These are phyloP conservation scores for Fusarium mangiferae DNA, from an alignment of 2,329 filamentous ascomycete genomes.

Conservation along the genomic window DNA sequence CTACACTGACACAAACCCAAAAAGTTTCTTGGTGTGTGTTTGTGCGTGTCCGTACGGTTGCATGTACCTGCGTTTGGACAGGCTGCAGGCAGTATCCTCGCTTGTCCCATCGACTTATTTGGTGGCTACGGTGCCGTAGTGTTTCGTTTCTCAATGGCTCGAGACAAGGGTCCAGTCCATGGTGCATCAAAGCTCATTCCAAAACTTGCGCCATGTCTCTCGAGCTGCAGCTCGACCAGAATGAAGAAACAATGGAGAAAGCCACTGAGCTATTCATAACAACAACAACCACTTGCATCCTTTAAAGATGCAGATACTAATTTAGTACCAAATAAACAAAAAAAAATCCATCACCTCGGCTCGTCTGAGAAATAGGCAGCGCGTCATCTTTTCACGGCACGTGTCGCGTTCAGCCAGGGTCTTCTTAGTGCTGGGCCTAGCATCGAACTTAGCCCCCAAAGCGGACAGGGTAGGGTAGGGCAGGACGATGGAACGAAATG, in stretches of 20 bases:
- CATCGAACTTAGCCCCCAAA: constrained; percentile 6
- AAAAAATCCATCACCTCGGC: not conserved
- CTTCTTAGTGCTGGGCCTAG: constrained; percentile 10
- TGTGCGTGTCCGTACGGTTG: not conserved
- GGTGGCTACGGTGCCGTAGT: constrained; percentile 25
- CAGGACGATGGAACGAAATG: constrained; percentile 19
- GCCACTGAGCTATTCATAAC: constrained; percentile 1
- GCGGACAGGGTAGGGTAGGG: constrained; percentile 7
- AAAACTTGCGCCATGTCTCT: constrained; percentile 16
- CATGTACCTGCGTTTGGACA: constrained; percentile 27
- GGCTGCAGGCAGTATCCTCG: constrained; percentile 22
- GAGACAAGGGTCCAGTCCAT: constrained; percentile 22
- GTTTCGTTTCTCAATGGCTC: constrained; percentile 36
- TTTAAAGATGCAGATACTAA: constrained; percentile 6
- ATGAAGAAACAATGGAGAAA: constrained; percentile 6
- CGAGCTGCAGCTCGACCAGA: constrained; percentile 7
- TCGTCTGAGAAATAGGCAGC: constrained; percentile 23
- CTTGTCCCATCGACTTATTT: constrained; percentile 27
- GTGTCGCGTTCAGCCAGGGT: constrained; percentile 31
- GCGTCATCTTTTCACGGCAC: constrained; percentile 35
- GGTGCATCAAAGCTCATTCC: constrained; percentile 27
- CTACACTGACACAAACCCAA: constrained; percentile 4
- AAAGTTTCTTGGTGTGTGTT: not conserved
- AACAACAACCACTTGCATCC: not conserved
- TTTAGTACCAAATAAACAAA: not conserved